These are phyloP conservation scores for Trichoderma asperellum DNA, from an alignment of 2,329 filamentous ascomycete genomes.

Conservation along the genomic window DNA sequence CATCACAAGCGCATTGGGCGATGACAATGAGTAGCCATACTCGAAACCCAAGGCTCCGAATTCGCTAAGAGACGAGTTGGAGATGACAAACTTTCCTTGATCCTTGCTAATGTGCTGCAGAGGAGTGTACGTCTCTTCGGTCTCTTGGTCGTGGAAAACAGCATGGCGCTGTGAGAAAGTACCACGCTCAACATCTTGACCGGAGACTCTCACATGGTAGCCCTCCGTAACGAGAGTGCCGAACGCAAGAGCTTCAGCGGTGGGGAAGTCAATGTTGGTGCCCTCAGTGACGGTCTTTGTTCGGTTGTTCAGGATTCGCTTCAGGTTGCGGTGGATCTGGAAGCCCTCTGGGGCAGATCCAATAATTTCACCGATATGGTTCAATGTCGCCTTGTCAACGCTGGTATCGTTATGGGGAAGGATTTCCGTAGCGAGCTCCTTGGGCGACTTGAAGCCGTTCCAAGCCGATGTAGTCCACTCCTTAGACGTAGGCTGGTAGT, in stretches of 20 bases:
- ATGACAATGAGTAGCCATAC: conserved; percentile 97
- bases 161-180: conserved; percentile 98
- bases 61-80: conserved; percentile 84
- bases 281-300: conserved; percentile 92
- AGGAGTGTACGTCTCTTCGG: conserved; percentile 88
- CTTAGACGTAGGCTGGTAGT: conserved; percentile 94
- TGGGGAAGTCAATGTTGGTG: conserved; percentile 96
- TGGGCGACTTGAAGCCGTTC: conserved; percentile 99
- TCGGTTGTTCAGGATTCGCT: conserved; percentile 88
- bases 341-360: conserved; percentile 82
- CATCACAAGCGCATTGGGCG: conserved; percentile 95
- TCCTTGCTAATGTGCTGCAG: conserved; percentile 86
- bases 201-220: conserved; percentile 95
- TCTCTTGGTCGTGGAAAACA: conserved; percentile 97
- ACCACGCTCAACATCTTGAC: conserved; percentile 98
- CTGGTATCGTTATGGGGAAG: conserved; percentile 89
- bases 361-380: conserved; percentile 82
- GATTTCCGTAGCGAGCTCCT: conserved; percentile 93
- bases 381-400: conserved; percentile 71
- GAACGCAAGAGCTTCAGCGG: conserved; percentile 93
- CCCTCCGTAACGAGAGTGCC: conserved; percentile 89
- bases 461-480: conserved; percentile 99
- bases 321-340: conserved; percentile 89
- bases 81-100: conserved; percentile 94
- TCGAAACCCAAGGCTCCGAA: conserved; percentile 87